phyloP scores from a whole-genome alignment of 441 rosid genomes.

The Omphalea diandra region DNA sequence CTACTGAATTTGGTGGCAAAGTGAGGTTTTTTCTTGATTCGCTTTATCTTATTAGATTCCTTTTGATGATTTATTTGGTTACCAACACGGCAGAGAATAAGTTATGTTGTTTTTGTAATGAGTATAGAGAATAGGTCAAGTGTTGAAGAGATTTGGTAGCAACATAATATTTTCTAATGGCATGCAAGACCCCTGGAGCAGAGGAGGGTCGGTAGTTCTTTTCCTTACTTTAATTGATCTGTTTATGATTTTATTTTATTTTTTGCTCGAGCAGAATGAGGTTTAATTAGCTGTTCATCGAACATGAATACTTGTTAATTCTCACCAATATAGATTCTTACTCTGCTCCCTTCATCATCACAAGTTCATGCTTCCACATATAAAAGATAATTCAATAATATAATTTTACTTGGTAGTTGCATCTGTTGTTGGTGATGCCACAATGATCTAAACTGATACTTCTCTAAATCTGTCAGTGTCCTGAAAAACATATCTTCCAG shows the following conservation, averaged over 20 bases:
- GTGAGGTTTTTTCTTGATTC: conserved; percentile 32
- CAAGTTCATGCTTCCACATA: no score
- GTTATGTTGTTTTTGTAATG: not conserved
- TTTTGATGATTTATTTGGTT: not conserved
- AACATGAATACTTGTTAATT: no score
- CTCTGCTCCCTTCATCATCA: not conserved
- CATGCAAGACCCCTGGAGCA: conserved; percentile 78
- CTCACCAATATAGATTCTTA: not conserved
- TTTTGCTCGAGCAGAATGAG: not conserved
- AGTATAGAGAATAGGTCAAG: conserved; percentile 46
- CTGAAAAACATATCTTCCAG: conserved; percentile 62
- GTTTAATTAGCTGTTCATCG: not conserved
- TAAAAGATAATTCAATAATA: no score
- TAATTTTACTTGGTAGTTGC: not conserved
- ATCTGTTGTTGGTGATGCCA: not conserved
- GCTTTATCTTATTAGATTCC: not conserved
- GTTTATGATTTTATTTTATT: no score
- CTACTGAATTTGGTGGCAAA: conserved; percentile 73
- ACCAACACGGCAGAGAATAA: not conserved
- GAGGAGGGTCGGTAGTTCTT: conserved; percentile 56
- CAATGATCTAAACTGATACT: conserved; percentile 1
- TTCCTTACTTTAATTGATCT: not conserved
- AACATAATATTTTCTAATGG: conserved; percentile 79
- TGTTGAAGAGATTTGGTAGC: conserved; percentile 58
- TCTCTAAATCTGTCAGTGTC: conserved; percentile 36